Conservation (phyloP, 164 flowering plant genomes). For the Chimonanthus salicifolius region DNA sequence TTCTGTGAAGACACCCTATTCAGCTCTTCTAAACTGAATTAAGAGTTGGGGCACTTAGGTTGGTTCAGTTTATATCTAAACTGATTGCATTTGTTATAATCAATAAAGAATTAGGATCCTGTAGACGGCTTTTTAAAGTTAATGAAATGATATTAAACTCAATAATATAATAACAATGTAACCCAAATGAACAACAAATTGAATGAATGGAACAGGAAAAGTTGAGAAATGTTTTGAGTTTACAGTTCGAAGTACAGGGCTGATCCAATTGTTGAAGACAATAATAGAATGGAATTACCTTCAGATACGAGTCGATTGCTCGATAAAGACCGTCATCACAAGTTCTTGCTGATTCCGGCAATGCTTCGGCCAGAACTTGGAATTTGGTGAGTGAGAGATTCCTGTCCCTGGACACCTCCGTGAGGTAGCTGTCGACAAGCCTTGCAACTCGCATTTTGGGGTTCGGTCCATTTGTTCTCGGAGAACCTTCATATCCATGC, state of each 20-base stretch:
- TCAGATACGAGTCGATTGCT: conserved; percentile 87
- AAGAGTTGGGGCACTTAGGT: not conserved
- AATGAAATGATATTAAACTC: not conserved
- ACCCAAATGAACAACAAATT: not conserved
- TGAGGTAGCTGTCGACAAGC: conserved; percentile 87
- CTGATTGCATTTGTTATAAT: not conserved
- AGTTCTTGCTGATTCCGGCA: conserved; percentile 86
- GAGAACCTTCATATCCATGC: conserved; percentile 43
- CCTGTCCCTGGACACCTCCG: conserved; percentile 83
- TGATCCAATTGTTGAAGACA: not conserved
- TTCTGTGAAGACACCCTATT: not conserved
- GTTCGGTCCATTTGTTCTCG: conserved; percentile 31
- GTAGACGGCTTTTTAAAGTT: not conserved
- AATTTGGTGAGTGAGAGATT: conserved; percentile 79
- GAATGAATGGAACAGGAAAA: not conserved
- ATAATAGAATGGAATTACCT: conserved; percentile 44
- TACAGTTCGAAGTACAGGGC: not conserved
- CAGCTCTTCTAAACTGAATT: too few species aligned
- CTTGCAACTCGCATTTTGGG: conserved; percentile 91
- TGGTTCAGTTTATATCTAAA: not conserved
- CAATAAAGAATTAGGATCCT: not conserved
- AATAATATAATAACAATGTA: not conserved
- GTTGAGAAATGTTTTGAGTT: not conserved
- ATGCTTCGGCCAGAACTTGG: conserved; percentile 90
- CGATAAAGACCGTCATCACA: conserved; percentile 91